Conservation (phyloP, 2,329 filamentous ascomycete genomes). For the Beauveria asiatica region DNA sequence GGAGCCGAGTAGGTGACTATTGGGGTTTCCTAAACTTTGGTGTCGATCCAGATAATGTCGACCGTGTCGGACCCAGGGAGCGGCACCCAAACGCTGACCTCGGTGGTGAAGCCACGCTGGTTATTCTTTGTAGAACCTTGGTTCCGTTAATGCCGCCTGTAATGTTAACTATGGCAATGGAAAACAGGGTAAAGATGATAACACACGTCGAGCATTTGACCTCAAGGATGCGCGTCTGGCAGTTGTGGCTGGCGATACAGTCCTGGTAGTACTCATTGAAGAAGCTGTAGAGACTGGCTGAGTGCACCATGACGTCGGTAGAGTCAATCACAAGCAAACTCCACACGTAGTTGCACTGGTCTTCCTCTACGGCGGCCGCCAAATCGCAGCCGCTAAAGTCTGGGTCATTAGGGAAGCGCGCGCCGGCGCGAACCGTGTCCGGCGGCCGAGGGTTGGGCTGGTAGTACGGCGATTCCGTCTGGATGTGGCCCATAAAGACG, state of each 20-base stretch:
- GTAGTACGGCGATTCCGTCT: constrained; percentile 50
- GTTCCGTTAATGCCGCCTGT: constrained; percentile 11
- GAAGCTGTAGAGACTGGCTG: constrained; percentile 50
- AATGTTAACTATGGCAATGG: constrained; percentile 10
- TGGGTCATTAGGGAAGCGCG: constrained; percentile 11
- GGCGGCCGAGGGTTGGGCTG: constrained; percentile 41
- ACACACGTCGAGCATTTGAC: constrained; percentile 13
- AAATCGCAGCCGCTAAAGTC: constrained; percentile 16
- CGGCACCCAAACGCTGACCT: constrained; percentile 20
- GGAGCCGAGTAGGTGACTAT: constrained; percentile 12
- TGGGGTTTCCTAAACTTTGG: constrained; percentile 11
- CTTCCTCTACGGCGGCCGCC: constrained; percentile 19
- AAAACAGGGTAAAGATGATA: constrained; percentile 10
- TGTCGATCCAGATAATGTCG: constrained; percentile 17
- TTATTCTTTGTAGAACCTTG: constrained; percentile 14
- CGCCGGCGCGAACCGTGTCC: constrained; percentile 29
- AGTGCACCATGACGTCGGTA: constrained; percentile 38
- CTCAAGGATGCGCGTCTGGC: constrained; percentile 28
- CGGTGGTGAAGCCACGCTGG: constrained; percentile 18
- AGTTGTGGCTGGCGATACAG: constrained; percentile 37
- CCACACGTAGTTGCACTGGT: constrained; percentile 32
- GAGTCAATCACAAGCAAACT: constrained; percentile 43
- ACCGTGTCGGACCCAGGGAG: constrained; percentile 15
- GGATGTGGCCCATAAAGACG: constrained; percentile 41
- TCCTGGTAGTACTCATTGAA: constrained; percentile 48